These are phyloP conservation scores for Starmerella potacharoeniae DNA, from an alignment of 805 yeast genomes.

Conservation along the genomic window DNA sequence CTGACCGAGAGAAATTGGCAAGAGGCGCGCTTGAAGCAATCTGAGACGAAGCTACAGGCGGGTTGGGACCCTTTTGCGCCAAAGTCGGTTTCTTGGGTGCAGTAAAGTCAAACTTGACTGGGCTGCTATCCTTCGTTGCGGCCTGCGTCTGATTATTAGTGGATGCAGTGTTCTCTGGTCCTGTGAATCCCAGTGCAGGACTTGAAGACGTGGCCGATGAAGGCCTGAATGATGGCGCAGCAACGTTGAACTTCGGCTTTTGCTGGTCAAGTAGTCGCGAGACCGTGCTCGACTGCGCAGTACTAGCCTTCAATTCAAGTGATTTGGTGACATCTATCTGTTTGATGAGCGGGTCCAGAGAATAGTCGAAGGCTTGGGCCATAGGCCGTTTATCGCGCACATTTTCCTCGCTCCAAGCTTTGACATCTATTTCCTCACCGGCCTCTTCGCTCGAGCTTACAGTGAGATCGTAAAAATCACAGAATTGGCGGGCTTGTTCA, in stretches of 20 bases:
- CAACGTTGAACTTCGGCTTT: not conserved
- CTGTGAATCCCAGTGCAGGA: not conserved
- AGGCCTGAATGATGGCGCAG: slow-evolving; percentile 1
- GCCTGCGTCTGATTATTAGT: too few relatives aligned
- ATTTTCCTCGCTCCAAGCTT: slow-evolving; percentile 15
- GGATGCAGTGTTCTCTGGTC: not conserved
- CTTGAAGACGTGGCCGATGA: not conserved
- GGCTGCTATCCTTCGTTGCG: not conserved
- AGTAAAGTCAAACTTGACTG: not conserved
- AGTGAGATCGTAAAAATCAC: slow-evolving; percentile 48
- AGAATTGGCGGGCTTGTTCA: slow-evolving; percentile 44
- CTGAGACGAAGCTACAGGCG: too few relatives aligned
- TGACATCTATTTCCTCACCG: slow-evolving; percentile 17
- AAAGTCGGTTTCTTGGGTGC: too few relatives aligned
- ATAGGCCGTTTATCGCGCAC: slow-evolving; percentile 7
- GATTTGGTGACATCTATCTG: slow-evolving; percentile 3
- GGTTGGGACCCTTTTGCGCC: too few relatives aligned
- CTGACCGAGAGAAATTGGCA: too few relatives aligned
- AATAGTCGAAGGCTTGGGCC: slow-evolving; percentile 9
- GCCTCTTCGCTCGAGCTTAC: not conserved
- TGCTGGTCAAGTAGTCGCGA: not conserved
- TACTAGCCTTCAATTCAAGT: not conserved
- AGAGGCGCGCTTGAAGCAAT: too few relatives aligned
- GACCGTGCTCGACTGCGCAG: not conserved
- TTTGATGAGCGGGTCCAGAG: slow-evolving; percentile 3